Conservation (phyloP, 306 rosid species). For the Cucumis hystrix region DNA sequence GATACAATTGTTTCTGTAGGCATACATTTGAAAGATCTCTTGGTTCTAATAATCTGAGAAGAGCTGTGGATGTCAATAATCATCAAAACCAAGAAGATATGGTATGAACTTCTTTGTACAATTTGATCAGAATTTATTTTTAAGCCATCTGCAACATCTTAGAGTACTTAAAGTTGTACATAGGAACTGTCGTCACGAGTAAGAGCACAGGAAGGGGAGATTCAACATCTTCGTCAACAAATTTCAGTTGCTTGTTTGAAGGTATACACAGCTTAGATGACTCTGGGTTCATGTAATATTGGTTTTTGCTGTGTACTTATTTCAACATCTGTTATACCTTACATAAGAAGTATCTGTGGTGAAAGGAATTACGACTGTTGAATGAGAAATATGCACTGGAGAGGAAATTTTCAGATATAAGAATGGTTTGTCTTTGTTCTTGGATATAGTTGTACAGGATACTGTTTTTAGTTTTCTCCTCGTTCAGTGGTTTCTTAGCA, state of each 20-base stretch:
- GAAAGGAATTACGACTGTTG: conserved; percentile 62
- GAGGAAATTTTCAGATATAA: conserved; percentile 71
- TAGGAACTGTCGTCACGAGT: conserved; percentile 68
- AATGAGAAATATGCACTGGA: conserved; percentile 81
- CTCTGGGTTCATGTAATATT: not conserved
- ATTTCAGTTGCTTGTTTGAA: conserved; percentile 60
- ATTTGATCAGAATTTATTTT: conserved; percentile 3
- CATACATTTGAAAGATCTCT: conserved; percentile 26
- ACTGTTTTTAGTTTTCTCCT: conserved; percentile 1
- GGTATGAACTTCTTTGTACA: conserved; percentile 23
- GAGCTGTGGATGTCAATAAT: conserved; percentile 30
- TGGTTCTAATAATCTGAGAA: conserved; percentile 31
- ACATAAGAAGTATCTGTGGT: conserved; percentile 12
- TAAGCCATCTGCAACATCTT: conserved; percentile 6
- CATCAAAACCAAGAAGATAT: conserved; percentile 45
- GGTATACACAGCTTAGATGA: conserved; percentile 25
- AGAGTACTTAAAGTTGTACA: conserved; percentile 16
- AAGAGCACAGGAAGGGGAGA: conserved; percentile 66
- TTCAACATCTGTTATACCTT: conserved; percentile 10
- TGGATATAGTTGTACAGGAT: not conserved
- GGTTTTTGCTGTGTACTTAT: not conserved
- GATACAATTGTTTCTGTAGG: conserved; percentile 21
- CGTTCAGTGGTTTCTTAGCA: not conserved
- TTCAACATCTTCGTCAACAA: conserved; percentile 67
- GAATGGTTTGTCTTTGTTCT: conserved; percentile 53